A percentile compares a stretch with the other conserved stretches of the same genome.
Evolutionary conservation across 352 stramenopile species (phyloP).

Genomic region (Pythium angustatum): DNA sequence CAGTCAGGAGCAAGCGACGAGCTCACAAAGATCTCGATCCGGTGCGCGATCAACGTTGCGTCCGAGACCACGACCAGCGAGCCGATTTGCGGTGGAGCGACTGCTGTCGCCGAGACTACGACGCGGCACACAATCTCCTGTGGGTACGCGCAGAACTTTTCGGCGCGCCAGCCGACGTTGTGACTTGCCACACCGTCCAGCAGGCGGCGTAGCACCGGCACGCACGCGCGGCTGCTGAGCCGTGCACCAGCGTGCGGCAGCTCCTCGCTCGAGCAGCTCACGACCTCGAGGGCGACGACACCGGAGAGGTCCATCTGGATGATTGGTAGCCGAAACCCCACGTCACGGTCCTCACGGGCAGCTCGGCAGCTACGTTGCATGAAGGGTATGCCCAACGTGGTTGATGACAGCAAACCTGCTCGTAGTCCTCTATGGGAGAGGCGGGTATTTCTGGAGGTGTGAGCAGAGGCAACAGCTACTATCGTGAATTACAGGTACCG

Average conservation of each 20-base stretch:
- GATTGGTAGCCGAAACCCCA: not conserved
- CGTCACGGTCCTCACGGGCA: not conserved
- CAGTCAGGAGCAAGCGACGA: not conserved
- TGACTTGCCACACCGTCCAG: not conserved
- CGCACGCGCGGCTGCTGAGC: conserved; percentile 13
- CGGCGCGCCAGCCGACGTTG: conserved; percentile 38
- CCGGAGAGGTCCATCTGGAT: conserved; percentile 13
- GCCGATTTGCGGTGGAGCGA: conserved; percentile 24
- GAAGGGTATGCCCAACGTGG: no score
- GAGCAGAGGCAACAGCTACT: no score
- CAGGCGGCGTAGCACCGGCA: not conserved
- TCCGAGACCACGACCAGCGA: conserved; percentile 14
- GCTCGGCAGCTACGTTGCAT: no score
- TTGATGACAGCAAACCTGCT: no score
- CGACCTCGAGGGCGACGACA: conserved; percentile 35
- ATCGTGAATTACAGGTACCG: no score
- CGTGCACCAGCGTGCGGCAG: conserved; percentile 23
- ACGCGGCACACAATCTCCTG: conserved; percentile 58
- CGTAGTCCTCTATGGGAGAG: no score
- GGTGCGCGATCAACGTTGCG: conserved; percentile 34
- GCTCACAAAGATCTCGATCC: conserved; percentile 49
- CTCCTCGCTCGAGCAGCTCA: conserved; percentile 45
- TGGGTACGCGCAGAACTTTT: conserved; percentile 66
- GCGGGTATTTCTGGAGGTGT: no score
- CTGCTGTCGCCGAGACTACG: conserved; percentile 17